phyloP scores from a whole-genome alignment of 129 eudicot genomes.

The Flaveria brownii region DNA sequence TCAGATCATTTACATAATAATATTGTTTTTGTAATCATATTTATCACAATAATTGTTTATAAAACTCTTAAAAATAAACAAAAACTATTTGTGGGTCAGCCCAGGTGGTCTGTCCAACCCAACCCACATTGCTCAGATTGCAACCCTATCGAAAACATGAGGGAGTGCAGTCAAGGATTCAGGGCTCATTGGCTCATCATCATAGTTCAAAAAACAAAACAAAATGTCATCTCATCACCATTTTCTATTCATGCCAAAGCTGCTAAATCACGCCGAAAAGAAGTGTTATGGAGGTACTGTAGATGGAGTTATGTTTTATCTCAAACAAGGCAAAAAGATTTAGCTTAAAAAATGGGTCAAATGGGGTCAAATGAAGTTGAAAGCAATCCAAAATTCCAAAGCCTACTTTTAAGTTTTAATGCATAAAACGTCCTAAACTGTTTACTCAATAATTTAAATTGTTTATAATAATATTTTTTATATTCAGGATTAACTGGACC shows the following conservation, averaged over 20 bases:
- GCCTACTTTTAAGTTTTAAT: not conserved
- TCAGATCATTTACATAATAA: not conserved
- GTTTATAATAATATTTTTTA: not conserved
- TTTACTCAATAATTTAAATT: not conserved
- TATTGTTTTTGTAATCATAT: not conserved
- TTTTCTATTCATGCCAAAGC: slow-evolving; percentile 10
- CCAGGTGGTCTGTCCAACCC: not conserved
- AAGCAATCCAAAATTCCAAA: not conserved
- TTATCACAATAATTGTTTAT: not conserved
- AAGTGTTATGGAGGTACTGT: not conserved
- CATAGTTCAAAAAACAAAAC: not conserved
- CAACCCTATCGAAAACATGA: not conserved
- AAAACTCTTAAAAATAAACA: not conserved
- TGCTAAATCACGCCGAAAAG: not conserved
- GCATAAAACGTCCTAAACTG: not conserved
- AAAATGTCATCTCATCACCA: not conserved
- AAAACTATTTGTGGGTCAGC: not conserved
- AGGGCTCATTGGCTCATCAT: not conserved
- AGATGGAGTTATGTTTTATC: not conserved
- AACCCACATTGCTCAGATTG: not conserved
- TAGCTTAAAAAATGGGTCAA: not conserved
- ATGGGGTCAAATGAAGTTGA: not conserved
- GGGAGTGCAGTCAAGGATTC: not conserved
- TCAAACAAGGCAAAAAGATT: not conserved
- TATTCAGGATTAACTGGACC: not conserved